These are phyloP conservation scores for Trematosphaeria pertusa DNA, from an alignment of 2,329 filamentous ascomycete species.

Conservation along the genomic window DNA sequence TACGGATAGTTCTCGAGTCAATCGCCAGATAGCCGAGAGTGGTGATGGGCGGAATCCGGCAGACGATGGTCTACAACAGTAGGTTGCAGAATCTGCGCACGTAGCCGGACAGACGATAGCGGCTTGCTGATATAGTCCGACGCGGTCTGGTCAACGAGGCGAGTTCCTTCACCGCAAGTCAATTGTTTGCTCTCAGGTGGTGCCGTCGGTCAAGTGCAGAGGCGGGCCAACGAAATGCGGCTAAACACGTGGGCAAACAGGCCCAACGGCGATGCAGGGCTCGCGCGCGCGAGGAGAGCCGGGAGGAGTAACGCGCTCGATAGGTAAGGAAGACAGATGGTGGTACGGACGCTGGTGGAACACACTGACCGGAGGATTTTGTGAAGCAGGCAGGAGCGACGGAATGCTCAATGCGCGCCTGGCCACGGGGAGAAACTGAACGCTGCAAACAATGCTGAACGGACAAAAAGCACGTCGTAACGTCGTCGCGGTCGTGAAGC, in stretches of 20 bases:
- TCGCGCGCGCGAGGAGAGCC: slow-evolving; percentile 11
- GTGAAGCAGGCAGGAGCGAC: slow-evolving; percentile 19
- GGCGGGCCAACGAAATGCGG: slow-evolving; percentile 31
- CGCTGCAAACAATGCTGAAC: slow-evolving; percentile 50
- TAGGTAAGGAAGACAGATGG: too few relatives aligned
- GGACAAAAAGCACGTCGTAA: slow-evolving; percentile 49
- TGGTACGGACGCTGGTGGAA: slow-evolving; percentile 30
- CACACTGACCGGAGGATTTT: slow-evolving; percentile 24
- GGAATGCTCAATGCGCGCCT: slow-evolving; percentile 23
- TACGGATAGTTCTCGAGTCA: slow-evolving; percentile 25
- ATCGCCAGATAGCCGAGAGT: slow-evolving; percentile 35
- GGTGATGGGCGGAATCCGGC: slow-evolving; percentile 22
- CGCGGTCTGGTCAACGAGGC: slow-evolving; percentile 21
- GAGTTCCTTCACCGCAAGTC: slow-evolving; percentile 42
- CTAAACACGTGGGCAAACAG: slow-evolving; percentile 43
- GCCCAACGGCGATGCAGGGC: slow-evolving; percentile 17
- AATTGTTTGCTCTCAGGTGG: slow-evolving; percentile 42
- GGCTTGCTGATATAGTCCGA: slow-evolving; percentile 34
- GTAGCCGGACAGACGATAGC: slow-evolving; percentile 35
- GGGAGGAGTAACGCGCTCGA: slow-evolving; percentile 11
- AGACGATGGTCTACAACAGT: slow-evolving; percentile 33
- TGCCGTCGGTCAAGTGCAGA: slow-evolving; percentile 27
- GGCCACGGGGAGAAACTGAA: slow-evolving; percentile 32
- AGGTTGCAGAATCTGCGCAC: slow-evolving; percentile 39
- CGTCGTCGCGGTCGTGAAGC: slow-evolving; percentile 50